Base-by-base conservation (phyloP, 2,329 filamentous ascomycete species). In the Bipolaris zeicola region DNA sequence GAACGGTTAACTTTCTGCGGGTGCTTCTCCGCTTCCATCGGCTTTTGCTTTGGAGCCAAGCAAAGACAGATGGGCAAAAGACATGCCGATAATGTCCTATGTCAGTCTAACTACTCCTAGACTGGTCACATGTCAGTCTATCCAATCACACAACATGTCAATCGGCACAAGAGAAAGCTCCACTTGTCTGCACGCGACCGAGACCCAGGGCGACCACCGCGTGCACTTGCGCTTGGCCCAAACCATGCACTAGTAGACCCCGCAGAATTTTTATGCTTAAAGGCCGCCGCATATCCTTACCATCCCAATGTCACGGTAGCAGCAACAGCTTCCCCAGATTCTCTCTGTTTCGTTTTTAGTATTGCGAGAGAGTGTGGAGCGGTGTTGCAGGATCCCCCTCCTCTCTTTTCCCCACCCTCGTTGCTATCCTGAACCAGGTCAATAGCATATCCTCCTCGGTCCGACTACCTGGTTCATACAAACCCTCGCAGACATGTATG, bases 241-340 rank as follows among this genome's bases (percentile, higher is more conserved):
- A 53, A 53, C 34, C 36, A 47, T 50, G 37, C 38, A 26, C 53
- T 52, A 50, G 53, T 52, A 50, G 53, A 61, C 64, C 62, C 65
- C 63, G 62, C 63, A 67, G 57, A 66, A 56, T 58, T 65, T 37
- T 67, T 61, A 57, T 61, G 54, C 60, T 67, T 63, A 62, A 67
- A 65, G 49, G 51, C 52, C 28, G 41, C 37, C 51, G 58, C 58
- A 50, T 50, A 45, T 58, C 64, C 62, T 50, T 60, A 57, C 59
- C 60, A 55, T 10, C 49, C 50, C 49, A 55, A 58, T 55, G 46
- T 45, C 45, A 46, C 51, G 53, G 54, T 57, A 54, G 55, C 62
- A 50, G 28, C 26, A 56, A 54, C 62, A 50, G 36, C 60, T 53
- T 53, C 60, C 62, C 64, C 58, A 51, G 60, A 55, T 60, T 56